Percentiles rank a stretch among this genome's conserved stretches.
Conservation (phyloP, 306 rosid genomes). For the Rubus idaeus region DNA sequence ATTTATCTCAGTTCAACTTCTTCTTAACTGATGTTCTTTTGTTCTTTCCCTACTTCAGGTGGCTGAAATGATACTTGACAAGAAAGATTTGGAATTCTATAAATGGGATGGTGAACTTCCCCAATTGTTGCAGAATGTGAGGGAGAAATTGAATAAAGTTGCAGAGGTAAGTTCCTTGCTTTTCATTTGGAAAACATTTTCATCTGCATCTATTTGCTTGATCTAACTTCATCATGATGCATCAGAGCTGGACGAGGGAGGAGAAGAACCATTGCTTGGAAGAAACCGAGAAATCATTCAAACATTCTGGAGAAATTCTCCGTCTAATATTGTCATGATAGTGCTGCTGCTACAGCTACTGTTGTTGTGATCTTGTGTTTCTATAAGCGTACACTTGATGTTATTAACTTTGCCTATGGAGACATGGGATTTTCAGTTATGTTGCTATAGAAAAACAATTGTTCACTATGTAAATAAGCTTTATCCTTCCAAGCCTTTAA, state of each 20-base stretch:
- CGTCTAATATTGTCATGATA: conserved; percentile 68
- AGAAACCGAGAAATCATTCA: conserved; percentile 94
- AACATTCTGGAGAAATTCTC: conserved; percentile 85
- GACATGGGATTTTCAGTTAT: background rate
- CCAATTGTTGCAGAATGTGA: conserved; percentile 78
- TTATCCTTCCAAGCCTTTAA: background rate
- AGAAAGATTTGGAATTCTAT: conserved; percentile 80
- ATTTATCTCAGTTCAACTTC: background rate
- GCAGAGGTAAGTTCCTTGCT: conserved; percentile 57
- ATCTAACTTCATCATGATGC: conserved; percentile 9
- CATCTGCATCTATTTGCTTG: background rate
- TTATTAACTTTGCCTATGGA: background rate
- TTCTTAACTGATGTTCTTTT: background rate
- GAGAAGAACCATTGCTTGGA: conserved; percentile 94
- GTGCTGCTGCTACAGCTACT: background rate
- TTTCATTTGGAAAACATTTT: background rate
- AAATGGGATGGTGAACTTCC: conserved; percentile 91
- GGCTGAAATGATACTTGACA: conserved; percentile 65
- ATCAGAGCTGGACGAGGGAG: conserved; percentile 86
- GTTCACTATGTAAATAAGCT: background rate
- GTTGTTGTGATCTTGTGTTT: background rate
- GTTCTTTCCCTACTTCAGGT: conserved; percentile 37
- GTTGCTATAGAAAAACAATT: background rate
- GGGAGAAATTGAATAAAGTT: conserved; percentile 85
- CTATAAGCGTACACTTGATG: background rate